phyloP scores from a whole-genome alignment of 169 alveolate species.

The Plasmodium fragile region DNA sequence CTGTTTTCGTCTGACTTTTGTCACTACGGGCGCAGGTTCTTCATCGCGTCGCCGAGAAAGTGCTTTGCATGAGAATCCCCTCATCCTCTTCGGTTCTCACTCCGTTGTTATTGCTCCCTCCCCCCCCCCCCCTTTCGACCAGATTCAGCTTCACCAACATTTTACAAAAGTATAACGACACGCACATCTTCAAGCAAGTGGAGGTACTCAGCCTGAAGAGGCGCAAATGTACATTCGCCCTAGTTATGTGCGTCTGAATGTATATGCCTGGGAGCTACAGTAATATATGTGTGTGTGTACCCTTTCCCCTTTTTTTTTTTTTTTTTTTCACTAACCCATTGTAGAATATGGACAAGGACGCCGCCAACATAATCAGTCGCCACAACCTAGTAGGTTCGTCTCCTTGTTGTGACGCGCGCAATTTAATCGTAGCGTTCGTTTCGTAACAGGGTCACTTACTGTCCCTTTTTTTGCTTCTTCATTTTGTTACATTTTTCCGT shows the following conservation, averaged over 20 bases:
- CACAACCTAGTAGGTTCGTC: slow-evolving; percentile 35
- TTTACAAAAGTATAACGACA: slow-evolving; percentile 45
- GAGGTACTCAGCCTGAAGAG: slow-evolving; percentile 22
- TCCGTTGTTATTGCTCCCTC: not conserved
- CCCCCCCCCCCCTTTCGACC: not conserved
- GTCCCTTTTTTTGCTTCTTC: not conserved
- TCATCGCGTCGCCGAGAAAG: not conserved
- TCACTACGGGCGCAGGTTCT: slow-evolving; percentile 93
- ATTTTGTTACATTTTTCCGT: not conserved
- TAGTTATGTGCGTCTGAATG: not conserved
- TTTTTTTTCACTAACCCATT: not conserved
- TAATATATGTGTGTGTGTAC: not conserved
- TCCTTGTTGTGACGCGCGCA: not conserved
- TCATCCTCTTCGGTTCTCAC: not conserved
- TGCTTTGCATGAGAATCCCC: not conserved
- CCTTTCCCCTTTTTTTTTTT: not conserved
- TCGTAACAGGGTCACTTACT: not conserved
- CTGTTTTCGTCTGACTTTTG: slow-evolving; percentile 95
- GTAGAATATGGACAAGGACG: slow-evolving; percentile 69
- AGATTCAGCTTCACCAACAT: slow-evolving; percentile 68
- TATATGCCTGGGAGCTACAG: not conserved
- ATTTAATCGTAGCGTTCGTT: not conserved
- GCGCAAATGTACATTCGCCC: not conserved
- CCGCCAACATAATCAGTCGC: slow-evolving; percentile 21
- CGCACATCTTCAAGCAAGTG: slow-evolving; percentile 31